Conservation (phyloP, 352 stramenopile species). For the Globisporangium paddicum region DNA sequence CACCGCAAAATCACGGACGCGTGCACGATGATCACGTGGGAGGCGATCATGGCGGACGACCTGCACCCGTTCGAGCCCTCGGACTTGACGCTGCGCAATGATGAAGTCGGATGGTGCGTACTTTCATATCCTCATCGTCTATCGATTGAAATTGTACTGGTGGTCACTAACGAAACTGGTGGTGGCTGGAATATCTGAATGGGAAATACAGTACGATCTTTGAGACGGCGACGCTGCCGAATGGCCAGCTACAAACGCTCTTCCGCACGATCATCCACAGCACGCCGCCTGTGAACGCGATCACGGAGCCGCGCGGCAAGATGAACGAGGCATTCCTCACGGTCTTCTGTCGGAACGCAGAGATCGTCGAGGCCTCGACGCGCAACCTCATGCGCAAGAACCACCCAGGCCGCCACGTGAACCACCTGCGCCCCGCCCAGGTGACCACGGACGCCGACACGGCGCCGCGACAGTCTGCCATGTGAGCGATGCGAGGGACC, state of each 20-base stretch:
- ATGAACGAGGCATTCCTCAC: constrained; percentile 79
- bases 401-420: constrained; percentile 25
- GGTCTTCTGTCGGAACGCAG: constrained; percentile 68
- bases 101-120: constrained; percentile 76
- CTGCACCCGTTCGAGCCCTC: constrained; percentile 58
- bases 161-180: not conserved
- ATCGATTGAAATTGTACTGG: not conserved
- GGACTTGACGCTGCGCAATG: constrained; percentile 60
- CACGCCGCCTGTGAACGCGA: constrained; percentile 53
- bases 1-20: constrained; percentile 50
- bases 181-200: not conserved
- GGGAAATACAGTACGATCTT: constrained; percentile 44
- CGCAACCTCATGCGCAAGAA: constrained; percentile 55
- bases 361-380: constrained; percentile 63
- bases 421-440: not conserved
- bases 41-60: constrained; percentile 60
- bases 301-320: constrained; percentile 62
- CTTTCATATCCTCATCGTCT: not conserved
- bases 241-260: constrained; percentile 46
- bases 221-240: constrained; percentile 44
- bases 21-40: constrained; percentile 64
- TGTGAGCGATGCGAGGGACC: not conserved
- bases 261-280: constrained; percentile 69
- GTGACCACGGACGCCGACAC: not conserved
- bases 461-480: not conserved